Percentiles rank a stretch among this genome's conserved stretches.
Evolutionary conservation across 164 flowering plant species (phyloP).

Genomic region (Akebia trifoliata): DNA sequence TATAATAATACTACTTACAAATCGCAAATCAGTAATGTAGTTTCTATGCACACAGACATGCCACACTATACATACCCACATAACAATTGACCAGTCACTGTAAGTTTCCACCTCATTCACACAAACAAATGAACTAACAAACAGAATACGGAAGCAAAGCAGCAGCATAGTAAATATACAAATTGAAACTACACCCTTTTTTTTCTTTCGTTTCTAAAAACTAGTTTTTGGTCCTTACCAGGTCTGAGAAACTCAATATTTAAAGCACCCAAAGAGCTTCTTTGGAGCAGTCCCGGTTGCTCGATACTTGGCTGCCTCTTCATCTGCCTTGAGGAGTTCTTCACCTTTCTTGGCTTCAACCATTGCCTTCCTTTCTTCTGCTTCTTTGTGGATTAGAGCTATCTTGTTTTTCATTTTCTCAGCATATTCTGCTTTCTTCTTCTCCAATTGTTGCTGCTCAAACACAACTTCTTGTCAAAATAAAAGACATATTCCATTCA

Average conservation of each 20-base stretch:
- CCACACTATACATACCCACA: too few species aligned
- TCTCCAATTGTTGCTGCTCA: constrained; percentile 73
- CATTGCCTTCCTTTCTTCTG: constrained; percentile 78
- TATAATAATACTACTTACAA: too few species aligned
- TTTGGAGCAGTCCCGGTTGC: constrained; percentile 73
- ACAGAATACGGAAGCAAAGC: too few species aligned
- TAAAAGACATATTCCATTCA: neutral
- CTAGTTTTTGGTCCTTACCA: too few species aligned
- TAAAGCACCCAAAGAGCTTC: constrained; percentile 66
- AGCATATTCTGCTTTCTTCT: constrained; percentile 63
- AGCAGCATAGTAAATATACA: too few species aligned
- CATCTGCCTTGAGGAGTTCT: constrained; percentile 82
- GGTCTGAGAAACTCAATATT: constrained; percentile 13
- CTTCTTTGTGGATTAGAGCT: constrained; percentile 64
- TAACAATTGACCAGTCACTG: too few species aligned
- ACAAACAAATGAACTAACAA: too few species aligned
- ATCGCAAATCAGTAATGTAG: too few species aligned
- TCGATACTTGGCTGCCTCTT: constrained; percentile 71
- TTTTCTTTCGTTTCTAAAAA: neutral
- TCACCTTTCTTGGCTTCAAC: constrained; percentile 74
- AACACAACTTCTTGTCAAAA: neutral
- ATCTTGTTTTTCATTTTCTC: constrained; percentile 84
- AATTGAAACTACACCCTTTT: neutral
- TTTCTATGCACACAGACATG: too few species aligned
- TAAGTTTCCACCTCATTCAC: too few species aligned